Evolutionary conservation across 2,329 filamentous ascomycete species (phyloP), one percentile per base, ranked within the genome.

Genomic region (Talaromyces rugulosus): DNA sequence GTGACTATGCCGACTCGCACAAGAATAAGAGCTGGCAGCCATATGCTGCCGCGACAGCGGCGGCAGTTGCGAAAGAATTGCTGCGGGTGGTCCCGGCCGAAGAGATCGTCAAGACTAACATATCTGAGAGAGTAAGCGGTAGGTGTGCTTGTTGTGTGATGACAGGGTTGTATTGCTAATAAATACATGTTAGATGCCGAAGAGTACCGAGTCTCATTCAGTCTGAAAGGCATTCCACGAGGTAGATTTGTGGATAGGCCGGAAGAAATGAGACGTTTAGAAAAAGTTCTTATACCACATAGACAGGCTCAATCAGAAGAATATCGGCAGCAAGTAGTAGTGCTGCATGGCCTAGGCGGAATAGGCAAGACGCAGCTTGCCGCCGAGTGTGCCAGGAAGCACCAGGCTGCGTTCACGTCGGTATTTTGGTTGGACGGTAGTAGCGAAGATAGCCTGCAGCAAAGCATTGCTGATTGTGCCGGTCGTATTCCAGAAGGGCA

Each of bases 301-400:
- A 14, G 12, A 36, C 34, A 36, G 34, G 16, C 34, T 31, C 30
- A 56, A 30, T 47, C 12, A 51, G 30, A 60, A 60, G 28, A 36
- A 12, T 56, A 40, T 40, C 31, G 36, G 40, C 40, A 60, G 18
- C 11, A 56, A 52, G 52, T 59, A 2, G 44, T 59, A 27, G 68
- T 77, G 31, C 64, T 81, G 7, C 70, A 79, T 53, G 78, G 78
- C 16, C 67, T 80, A 3, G 77, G 78, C 16, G 78, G 78, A 3
- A 80, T 81, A 33, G 78, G 77, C 30, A 82, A 82, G 69, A 81
- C 78, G n/a, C 75, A 81, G 64, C 69, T 80, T 23, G 69, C 72
- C 5, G 66, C 78, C 6, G 68, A 71, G 51, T 81, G 76, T 66
- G 66, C 72, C 1, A 73, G 71, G 65, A 63, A 62, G 33, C 64